phyloP scores from a whole-genome alignment of 768 basidiomycete species.

The Naganishia vaughanmartiniae region DNA sequence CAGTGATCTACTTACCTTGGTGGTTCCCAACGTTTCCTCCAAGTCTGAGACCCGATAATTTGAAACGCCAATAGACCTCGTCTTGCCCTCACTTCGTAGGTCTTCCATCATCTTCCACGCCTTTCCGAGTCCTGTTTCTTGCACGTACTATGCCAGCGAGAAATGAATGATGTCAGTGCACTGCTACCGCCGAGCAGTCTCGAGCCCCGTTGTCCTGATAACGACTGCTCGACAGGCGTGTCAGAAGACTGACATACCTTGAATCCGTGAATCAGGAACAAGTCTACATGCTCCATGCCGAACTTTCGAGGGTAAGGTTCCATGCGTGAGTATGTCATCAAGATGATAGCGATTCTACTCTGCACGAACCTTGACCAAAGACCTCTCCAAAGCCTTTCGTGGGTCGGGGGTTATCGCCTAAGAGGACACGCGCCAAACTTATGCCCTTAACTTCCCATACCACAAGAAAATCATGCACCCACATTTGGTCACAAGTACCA shows the following conservation, averaged over 20 bases:
- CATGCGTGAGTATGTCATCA: neutral
- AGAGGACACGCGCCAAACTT: neutral
- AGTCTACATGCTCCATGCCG: slow-evolving; percentile 55
- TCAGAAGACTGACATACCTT: slow-evolving; percentile 5
- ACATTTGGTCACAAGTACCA: slow-evolving; percentile 60
- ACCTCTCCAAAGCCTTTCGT: neutral
- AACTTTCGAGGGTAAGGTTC: neutral
- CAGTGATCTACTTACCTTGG: slow-evolving; percentile 38
- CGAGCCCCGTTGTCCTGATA: too few species aligned
- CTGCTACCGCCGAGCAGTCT: too few species aligned
- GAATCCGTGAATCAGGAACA: slow-evolving; percentile 63
- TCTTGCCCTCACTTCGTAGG: slow-evolving; percentile 55
- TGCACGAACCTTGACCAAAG: neutral
- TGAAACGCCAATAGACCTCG: slow-evolving; percentile 54
- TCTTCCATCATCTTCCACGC: slow-evolving; percentile 66
- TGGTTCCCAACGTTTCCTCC: slow-evolving; percentile 43
- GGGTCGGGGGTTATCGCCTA: neutral
- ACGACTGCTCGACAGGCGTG: too few species aligned
- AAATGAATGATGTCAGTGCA: neutral
- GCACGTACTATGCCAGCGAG: neutral
- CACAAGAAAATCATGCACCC: neutral
- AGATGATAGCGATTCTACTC: neutral
- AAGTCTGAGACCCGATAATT: slow-evolving; percentile 53
- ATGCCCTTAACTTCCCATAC: neutral
- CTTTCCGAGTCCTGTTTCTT: slow-evolving; percentile 53